Percentiles rank a stretch among this genome's conserved stretches.
Conservation (phyloP, 2,329 filamentous ascomycete genomes). For the Cercospora citrullina region DNA sequence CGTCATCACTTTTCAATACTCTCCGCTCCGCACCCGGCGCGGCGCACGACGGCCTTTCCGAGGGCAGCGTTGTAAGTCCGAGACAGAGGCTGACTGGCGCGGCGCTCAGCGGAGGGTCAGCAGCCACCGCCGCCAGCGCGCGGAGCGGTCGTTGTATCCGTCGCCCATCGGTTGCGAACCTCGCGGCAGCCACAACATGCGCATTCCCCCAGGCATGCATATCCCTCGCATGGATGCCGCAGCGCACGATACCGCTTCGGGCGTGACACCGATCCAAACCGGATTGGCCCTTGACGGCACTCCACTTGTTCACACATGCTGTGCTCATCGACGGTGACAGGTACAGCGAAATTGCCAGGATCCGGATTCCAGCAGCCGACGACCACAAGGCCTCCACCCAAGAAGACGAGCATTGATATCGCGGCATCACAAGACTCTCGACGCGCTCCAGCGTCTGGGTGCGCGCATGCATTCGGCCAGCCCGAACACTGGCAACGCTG, state of each 20-base stretch:
- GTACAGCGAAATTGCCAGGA: background rate
- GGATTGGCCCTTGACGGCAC: constrained; percentile 1
- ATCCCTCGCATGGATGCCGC: constrained; percentile 4
- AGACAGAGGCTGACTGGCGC: background rate
- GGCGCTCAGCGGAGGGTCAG: background rate
- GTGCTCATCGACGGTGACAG: constrained; percentile 5
- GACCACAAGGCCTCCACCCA: background rate
- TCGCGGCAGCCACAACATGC: constrained; percentile 5
- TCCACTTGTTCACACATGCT: constrained; percentile 17
- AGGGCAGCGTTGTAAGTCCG: background rate
- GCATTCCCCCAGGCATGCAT: background rate
- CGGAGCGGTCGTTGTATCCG: background rate
- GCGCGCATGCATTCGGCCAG: background rate
- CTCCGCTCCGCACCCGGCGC: background rate
- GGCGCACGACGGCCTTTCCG: background rate
- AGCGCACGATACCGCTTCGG: constrained; percentile 4
- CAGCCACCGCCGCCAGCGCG: background rate
- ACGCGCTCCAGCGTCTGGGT: background rate
- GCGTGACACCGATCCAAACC: constrained; percentile 16
- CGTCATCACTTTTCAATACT: background rate
- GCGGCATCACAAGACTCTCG: background rate
- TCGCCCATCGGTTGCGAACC: background rate
- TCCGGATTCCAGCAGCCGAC: constrained; percentile 1
- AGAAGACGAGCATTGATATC: background rate
- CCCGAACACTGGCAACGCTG: background rate